Evolutionary conservation across 2,329 filamentous ascomycete genomes (phyloP), one percentile per base, ranked within the genome.

Genomic region (Microsporum ferrugineum): DNA sequence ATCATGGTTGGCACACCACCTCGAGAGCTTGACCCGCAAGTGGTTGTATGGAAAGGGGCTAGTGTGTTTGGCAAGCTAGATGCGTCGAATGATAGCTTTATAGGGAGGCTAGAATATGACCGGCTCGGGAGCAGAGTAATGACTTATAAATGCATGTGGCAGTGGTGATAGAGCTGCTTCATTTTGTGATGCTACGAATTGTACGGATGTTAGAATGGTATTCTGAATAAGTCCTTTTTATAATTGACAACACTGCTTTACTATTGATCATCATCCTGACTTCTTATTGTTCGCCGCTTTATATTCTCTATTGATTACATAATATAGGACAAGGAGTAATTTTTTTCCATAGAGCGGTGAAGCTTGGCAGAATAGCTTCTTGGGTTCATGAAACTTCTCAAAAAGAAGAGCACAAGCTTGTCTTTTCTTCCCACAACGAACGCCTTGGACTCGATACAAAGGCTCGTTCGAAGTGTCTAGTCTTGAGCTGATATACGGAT

Each of bases 11-110:
- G 82, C 0, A 79, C 81, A 23, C 84, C 85, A n/a, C 94, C 94
- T 0, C 81, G 92, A 68, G 94, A 99, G 68, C 87, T 99, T 78
- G 94, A 99, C 75, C 90, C 94, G 63, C 91, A 96, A 75, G 91
- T 97, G n/a, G 88, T 97, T 59, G 86, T 87, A 6, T 99, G 94
- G 94, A 99, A 99, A 80, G 94, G 94, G 2, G 94, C 89, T 0
- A 96, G 91, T 71, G 91, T 99, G 14, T 99, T 96, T 78, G 91
- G 90, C 2, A 91, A 95, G 76, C 77, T 97, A 67, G 83, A 86
- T 63, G 79, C 78, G 53, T 91, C 90, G 14, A 97, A 97, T 75
- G 94, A 99, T 73, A 94, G 88, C 69, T 99, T 94, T 94, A 89
- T 97, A 70, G 88, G 87, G 12, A 83, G 84, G 55, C 80, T 87